Evolutionary conservation across 2,329 filamentous ascomycete genomes (phyloP).

Genomic region (Trichoderma breve): DNA sequence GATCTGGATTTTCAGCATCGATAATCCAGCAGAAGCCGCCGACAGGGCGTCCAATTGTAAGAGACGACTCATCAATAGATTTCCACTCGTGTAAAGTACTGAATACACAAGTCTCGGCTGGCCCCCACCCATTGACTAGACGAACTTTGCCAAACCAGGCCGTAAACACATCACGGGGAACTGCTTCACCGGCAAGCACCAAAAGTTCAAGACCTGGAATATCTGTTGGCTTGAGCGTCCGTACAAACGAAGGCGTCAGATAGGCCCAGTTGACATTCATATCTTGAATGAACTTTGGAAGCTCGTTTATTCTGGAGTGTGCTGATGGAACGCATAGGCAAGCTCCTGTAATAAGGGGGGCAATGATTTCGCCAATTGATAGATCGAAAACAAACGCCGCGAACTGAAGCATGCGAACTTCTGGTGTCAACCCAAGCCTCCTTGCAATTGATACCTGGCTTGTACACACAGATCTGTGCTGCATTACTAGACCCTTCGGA

Average conservation of each 20-base stretch:
- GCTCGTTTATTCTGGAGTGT: conserved; percentile 11
- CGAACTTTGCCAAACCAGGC: conserved; percentile 28
- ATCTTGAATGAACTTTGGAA: conserved; percentile 4
- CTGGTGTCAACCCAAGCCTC: neutral
- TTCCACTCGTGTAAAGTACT: neutral
- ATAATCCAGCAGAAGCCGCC: conserved; percentile 26
- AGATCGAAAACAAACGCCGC: conserved; percentile 23
- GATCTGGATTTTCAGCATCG: conserved; percentile 23
- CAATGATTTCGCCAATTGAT: conserved; percentile 19
- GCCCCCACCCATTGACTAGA: conserved; percentile 42
- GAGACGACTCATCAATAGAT: neutral
- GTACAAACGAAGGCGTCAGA: conserved; percentile 7
- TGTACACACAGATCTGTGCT: conserved; percentile 18
- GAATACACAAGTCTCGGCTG: conserved; percentile 40
- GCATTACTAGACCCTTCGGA: conserved; percentile 40
- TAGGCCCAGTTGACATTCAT: neutral
- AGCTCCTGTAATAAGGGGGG: conserved; percentile 19
- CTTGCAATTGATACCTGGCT: neutral
- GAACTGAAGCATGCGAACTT: conserved; percentile 19
- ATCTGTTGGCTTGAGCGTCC: neutral
- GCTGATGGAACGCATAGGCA: conserved; percentile 25
- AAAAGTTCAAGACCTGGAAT: conserved; percentile 6
- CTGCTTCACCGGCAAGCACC: conserved; percentile 13
- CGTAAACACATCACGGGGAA: neutral
- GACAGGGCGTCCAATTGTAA: conserved; percentile 11